Conservation (phyloP, 2,329 filamentous ascomycete genomes). For the Aspergillus costaricaensis region DNA sequence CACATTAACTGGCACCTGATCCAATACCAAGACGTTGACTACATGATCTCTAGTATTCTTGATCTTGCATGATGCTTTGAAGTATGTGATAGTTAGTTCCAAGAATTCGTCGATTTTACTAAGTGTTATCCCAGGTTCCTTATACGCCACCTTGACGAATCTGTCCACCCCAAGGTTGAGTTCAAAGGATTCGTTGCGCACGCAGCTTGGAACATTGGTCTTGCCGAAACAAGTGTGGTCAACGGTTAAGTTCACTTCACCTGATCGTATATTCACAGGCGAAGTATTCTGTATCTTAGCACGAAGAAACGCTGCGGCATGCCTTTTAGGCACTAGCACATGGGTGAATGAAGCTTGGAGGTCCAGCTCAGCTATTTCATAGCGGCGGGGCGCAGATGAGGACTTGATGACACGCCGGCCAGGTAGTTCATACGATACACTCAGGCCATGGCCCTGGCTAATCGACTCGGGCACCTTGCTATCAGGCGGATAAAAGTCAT, state of each 20-base stretch:
- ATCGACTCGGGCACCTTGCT: conserved; percentile 35
- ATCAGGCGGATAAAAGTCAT: neutral
- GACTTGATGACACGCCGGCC: conserved; percentile 40
- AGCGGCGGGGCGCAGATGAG: conserved; percentile 37
- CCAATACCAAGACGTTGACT: conserved; percentile 31
- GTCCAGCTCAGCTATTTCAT: conserved; percentile 42
- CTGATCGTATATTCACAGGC: conserved; percentile 31
- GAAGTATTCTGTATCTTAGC: conserved; percentile 44
- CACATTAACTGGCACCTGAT: conserved; percentile 37
- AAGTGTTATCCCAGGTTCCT: no score
- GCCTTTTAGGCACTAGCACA: conserved; percentile 43
- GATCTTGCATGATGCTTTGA: conserved; percentile 24
- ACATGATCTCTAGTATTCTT: conserved; percentile 34
- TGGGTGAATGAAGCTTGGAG: conserved; percentile 39
- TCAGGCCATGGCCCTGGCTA: conserved; percentile 45
- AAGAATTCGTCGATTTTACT: no score
- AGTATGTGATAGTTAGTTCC: no score
- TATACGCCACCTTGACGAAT: conserved; percentile 32
- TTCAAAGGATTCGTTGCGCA: conserved; percentile 31
- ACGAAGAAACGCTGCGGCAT: conserved; percentile 43
- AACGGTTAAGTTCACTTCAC: conserved; percentile 29
- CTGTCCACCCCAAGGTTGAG: conserved; percentile 39
- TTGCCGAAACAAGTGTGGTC: conserved; percentile 35
- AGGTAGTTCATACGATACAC: conserved; percentile 45
- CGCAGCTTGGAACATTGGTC: conserved; percentile 27